phyloP scores from a whole-genome alignment of 1,284 basidiomycete species.

The Mycena sp. region DNA sequence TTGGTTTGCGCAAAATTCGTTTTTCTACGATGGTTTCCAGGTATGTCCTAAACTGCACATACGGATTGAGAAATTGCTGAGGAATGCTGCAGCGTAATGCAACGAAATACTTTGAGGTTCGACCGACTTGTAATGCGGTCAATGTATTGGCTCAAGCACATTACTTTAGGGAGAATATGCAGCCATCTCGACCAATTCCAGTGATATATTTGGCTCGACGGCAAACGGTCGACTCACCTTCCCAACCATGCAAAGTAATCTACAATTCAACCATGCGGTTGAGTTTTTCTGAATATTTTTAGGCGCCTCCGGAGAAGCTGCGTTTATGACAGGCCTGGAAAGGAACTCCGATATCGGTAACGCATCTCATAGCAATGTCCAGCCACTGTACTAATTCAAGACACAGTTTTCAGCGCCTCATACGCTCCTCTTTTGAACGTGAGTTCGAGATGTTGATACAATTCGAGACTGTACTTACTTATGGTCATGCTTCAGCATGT shows the following conservation, averaged over 20 bases:
- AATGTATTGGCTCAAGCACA: slow-evolving; percentile 29
- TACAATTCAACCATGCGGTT: neutral
- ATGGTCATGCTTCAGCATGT: slow-evolving; percentile 55
- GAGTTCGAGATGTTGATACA: neutral
- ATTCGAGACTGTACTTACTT: neutral
- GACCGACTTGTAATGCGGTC: slow-evolving; percentile 38
- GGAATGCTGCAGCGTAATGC: slow-evolving; percentile 51
- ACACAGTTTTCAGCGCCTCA: slow-evolving; percentile 64
- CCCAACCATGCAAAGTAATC: slow-evolving; percentile 54
- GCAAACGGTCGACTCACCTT: slow-evolving; percentile 62
- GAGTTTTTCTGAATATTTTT: neutral
- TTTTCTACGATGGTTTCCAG: slow-evolving; percentile 67
- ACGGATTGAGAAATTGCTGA: slow-evolving; percentile 31
- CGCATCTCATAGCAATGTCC: neutral
- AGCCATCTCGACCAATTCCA: slow-evolving; percentile 18
- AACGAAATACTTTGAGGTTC: slow-evolving; percentile 65
- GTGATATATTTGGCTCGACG: slow-evolving; percentile 57
- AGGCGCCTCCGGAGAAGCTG: slow-evolving; percentile 60
- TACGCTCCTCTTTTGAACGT: slow-evolving; percentile 66
- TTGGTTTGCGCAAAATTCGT: slow-evolving; percentile 71
- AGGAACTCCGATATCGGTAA: slow-evolving; percentile 48
- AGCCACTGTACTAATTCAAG: neutral
- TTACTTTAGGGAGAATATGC: slow-evolving; percentile 59
- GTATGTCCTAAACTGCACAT: slow-evolving; percentile 35
- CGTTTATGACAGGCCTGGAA: slow-evolving; percentile 80